Percentiles rank a stretch among this genome's conserved stretches.
phyloP scores from a whole-genome alignment of 2,329 filamentous ascomycete species.

The Calonectria hawksworthii region DNA sequence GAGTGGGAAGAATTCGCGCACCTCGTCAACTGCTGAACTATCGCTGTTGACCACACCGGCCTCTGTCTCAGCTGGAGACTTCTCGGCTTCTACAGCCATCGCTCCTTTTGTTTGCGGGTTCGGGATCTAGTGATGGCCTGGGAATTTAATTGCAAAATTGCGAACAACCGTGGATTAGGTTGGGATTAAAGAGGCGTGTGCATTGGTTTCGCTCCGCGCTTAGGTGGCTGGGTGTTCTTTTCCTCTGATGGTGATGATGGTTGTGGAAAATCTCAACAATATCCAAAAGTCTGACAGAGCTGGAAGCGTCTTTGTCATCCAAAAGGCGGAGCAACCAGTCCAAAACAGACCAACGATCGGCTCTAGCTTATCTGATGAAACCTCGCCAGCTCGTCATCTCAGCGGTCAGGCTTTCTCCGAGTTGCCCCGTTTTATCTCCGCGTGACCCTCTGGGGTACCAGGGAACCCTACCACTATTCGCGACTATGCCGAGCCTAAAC shows the following conservation, averaged over 20 bases:
- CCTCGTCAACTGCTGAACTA: background rate
- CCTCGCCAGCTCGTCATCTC: background rate
- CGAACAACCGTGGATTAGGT: background rate
- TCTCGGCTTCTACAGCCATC: background rate
- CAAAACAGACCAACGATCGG: background rate
- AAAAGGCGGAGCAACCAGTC: background rate
- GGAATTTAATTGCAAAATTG: too few relatives aligned
- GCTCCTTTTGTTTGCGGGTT: background rate
- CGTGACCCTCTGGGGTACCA: constrained; percentile 33
- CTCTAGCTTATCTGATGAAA: background rate
- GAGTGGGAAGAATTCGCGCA: background rate
- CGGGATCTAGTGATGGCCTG: too few relatives aligned
- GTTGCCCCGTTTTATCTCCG: background rate
- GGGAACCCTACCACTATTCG: constrained; percentile 36
- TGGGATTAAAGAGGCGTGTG: background rate
- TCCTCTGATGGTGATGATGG: background rate
- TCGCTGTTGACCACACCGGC: background rate
- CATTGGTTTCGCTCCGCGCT: background rate
- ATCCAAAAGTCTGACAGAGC: background rate
- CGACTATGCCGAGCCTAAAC: background rate
- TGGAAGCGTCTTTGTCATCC: background rate
- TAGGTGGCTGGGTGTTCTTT: background rate
- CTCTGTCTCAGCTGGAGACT: background rate
- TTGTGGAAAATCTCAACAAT: background rate
- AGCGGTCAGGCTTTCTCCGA: background rate